Evolutionary conservation across 75 land plant species (phyloP), one percentile per base, ranked within the genome.

Genomic region (Picea glauca): DNA sequence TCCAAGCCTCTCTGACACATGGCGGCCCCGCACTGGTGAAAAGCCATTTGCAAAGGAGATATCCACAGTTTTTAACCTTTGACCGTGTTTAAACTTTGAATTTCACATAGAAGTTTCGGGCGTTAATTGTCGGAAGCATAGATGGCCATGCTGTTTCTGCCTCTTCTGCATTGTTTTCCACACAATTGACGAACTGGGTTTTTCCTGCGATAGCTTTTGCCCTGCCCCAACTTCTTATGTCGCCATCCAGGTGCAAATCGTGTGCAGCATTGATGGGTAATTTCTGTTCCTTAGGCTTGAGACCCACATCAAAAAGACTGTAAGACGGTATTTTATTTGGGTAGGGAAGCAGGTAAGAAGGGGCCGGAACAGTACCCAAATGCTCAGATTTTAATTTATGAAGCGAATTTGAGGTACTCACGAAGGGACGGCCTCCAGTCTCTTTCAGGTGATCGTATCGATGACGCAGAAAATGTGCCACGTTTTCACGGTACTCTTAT

Each of bases 401-500:
- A 32, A 65, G 38, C 38, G 68, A 65, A 65, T 65, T 17, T 65
- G 68, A 65, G 11, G 56, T 50, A 12, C 12, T 9, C 56, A 50
- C 56, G 56, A 50, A 50, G 56, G 11, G 11, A 50, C 56, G 9
- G 11, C 56, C 11, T 50, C 35, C 33, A 30, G 68, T 65, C 68
- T 5, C 38, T 65, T 65, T 65, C 68, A 32, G 40, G 5, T 13
- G 56, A 50, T 50, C 33, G 18, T 13, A 32, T 17, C 15, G 20
- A 68, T 18, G 23, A 68, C 40, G 72, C 5, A 20, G 72, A 23
- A 68, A 68, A 68, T 13, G 46, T 38, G 46, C 72, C 72, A 68
- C 72, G 72, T 68, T 68, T 68, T 68, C n/a, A 40, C 18, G 72
- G 72, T 68, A 68, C 72, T 17, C 46, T 68, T 18, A 35, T 68